Conservation (phyloP, 345 rosid species). For the Cardamine chenopodiifolia region DNA sequence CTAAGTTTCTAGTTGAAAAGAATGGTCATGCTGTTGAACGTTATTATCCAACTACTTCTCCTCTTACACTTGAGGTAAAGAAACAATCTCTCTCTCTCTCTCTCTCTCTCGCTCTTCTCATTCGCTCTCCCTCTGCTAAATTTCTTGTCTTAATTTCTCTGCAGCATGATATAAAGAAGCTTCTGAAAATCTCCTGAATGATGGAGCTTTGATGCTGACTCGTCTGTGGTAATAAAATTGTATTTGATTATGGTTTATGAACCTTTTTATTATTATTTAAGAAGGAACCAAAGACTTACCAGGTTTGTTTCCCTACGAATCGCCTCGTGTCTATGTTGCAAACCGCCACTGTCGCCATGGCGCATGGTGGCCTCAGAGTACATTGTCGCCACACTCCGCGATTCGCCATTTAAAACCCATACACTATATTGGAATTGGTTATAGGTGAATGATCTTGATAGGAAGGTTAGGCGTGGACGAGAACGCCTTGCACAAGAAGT, state of each 20-base stretch:
- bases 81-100: neutral
- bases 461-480: slow-evolving; percentile 95
- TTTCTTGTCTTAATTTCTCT: slow-evolving; percentile 11
- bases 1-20: slow-evolving; percentile 85
- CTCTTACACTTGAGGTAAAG: slow-evolving; percentile 75
- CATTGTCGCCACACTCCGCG: too few relatives aligned
- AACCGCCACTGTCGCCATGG: too few relatives aligned
- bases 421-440: slow-evolving; percentile 24
- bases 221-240: neutral
- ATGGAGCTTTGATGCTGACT: neutral
- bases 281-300: too few relatives aligned
- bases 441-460: slow-evolving; percentile 92
- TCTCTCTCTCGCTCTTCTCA: neutral
- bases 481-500: slow-evolving; percentile 94
- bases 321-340: too few relatives aligned
- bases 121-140: neutral
- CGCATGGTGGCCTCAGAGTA: too few relatives aligned
- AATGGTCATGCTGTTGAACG: slow-evolving; percentile 76
- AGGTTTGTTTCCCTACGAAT: too few relatives aligned
- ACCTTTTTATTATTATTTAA: too few relatives aligned
- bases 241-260: slow-evolving; percentile 10
- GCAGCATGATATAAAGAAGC: slow-evolving; percentile 66
- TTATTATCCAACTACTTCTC: slow-evolving; percentile 84
- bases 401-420: too few relatives aligned
- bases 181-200: slow-evolving; percentile 44